Percentiles rank a stretch among this genome's conserved stretches.
phyloP scores from a whole-genome alignment of 768 basidiomycete species.

The Lentinula sp. region DNA sequence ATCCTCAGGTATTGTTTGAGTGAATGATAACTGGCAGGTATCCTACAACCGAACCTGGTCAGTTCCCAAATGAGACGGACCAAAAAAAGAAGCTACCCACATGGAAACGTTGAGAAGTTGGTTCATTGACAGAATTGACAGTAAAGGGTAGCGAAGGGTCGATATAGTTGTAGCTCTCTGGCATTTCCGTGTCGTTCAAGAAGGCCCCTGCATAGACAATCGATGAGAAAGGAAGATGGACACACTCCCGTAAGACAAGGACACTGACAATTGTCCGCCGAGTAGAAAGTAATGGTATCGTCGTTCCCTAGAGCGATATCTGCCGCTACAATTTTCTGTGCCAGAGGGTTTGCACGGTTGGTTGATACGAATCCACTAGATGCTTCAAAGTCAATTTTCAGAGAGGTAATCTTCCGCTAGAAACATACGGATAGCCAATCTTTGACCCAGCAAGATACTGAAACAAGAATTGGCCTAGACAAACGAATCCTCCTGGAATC shows the following conservation, averaged over 20 bases:
- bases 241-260: constrained; percentile 8
- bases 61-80: background rate
- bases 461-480: constrained; percentile 56
- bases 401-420: background rate
- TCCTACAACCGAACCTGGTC: constrained; percentile 21
- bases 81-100: constrained; percentile 19
- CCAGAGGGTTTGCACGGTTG: constrained; percentile 47
- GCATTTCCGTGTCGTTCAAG: constrained; percentile 36
- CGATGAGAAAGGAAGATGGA: background rate
- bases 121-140: constrained; percentile 37
- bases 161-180: constrained; percentile 36
- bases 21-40: constrained; percentile 33
- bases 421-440: constrained; percentile 44
- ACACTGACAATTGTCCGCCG: constrained; percentile 42
- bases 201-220: constrained; percentile 30
- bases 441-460: constrained; percentile 45
- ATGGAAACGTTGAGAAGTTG: constrained; percentile 44
- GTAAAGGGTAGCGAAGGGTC: constrained; percentile 31
- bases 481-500: constrained; percentile 49
- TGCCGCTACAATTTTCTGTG: constrained; percentile 50
- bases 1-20: constrained; percentile 30
- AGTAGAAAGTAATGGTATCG: constrained; percentile 33
- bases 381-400: background rate
- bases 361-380: constrained; percentile 52
- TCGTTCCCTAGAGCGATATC: constrained; percentile 41